Percentiles rank a stretch among this genome's conserved stretches.
Conservation (phyloP, 345 rosid species). For the Pistacia vera region DNA sequence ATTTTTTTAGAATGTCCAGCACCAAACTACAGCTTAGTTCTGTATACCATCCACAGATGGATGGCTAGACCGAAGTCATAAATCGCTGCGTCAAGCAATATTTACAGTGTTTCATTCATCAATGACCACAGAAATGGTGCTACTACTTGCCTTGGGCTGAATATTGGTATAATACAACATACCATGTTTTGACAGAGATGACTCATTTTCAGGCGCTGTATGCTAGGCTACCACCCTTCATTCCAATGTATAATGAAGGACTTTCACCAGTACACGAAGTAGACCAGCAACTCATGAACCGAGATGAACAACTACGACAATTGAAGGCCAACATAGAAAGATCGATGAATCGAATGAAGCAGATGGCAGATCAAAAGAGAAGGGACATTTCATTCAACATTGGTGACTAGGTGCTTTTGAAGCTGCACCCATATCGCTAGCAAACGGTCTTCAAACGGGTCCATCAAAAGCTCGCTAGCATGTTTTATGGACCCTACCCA, state of each 20-base stretch:
- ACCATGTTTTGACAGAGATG: no score
- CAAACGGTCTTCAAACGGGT: no score
- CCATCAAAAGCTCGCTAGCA: background rate
- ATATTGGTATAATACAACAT: no score
- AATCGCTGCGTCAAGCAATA: slow-evolving; percentile 5
- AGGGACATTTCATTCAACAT: background rate
- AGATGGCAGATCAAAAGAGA: no score
- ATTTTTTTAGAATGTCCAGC: no score
- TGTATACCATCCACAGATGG: background rate
- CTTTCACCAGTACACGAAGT: background rate
- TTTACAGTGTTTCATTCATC: background rate
- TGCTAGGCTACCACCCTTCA: background rate
- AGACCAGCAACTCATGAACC: background rate
- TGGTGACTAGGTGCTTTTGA: background rate
- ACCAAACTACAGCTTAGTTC: background rate
- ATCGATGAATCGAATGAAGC: background rate
- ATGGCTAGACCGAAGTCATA: background rate
- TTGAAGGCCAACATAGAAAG: background rate
- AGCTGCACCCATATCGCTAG: no score
- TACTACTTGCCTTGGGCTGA: no score
- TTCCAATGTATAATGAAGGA: background rate
- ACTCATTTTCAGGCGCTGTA: no score
- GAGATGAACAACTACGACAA: background rate
- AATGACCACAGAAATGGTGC: background rate
- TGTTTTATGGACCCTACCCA: background rate